These are phyloP conservation scores for Pleurotus tuoliensis DNA, from an alignment of 768 basidiomycete species.

Conservation along the genomic window DNA sequence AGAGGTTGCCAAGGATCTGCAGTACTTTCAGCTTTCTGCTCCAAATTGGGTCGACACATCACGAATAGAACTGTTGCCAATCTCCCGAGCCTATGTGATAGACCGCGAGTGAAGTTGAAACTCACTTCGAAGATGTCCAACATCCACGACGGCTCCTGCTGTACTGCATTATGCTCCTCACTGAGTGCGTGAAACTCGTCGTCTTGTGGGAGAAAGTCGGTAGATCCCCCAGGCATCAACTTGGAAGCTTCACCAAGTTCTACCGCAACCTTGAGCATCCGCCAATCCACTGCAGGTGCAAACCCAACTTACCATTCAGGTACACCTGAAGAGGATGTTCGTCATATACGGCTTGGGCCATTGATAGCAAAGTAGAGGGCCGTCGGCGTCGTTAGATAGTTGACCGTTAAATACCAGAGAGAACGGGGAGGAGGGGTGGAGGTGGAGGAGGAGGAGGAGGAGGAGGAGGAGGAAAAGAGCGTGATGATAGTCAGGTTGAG, in stretches of 20 bases:
- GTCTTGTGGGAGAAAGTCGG: slow-evolving; percentile 5
- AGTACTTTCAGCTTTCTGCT: slow-evolving; percentile 27
- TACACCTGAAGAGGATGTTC: slow-evolving; percentile 76
- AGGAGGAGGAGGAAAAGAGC: background rate
- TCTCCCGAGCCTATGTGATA: too few species aligned
- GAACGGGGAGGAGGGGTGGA: background rate
- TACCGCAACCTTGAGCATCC: slow-evolving; percentile 2
- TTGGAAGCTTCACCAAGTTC: slow-evolving; percentile 10
- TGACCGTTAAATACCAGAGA: background rate
- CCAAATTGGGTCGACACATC: background rate
- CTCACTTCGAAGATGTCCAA: slow-evolving; percentile 1
- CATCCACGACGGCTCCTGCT: slow-evolving; percentile 1
- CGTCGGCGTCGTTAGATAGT: slow-evolving; percentile 10
- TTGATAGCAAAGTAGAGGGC: slow-evolving; percentile 24
- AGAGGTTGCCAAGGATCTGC: slow-evolving; percentile 21
- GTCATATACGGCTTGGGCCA: slow-evolving; percentile 79
- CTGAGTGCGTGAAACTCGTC: slow-evolving; percentile 4
- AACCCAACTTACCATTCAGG: slow-evolving; percentile 48
- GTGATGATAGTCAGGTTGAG: background rate
- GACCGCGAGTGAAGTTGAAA: background rate
- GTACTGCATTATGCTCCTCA: background rate
- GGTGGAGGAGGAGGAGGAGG: background rate
- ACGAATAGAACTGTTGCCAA: background rate
- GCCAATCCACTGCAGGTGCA: background rate
- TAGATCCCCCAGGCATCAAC: slow-evolving; percentile 10